These are phyloP conservation scores for Geotrichum bryndzae DNA, from an alignment of 1,139 yeast species.

Conservation along the genomic window DNA sequence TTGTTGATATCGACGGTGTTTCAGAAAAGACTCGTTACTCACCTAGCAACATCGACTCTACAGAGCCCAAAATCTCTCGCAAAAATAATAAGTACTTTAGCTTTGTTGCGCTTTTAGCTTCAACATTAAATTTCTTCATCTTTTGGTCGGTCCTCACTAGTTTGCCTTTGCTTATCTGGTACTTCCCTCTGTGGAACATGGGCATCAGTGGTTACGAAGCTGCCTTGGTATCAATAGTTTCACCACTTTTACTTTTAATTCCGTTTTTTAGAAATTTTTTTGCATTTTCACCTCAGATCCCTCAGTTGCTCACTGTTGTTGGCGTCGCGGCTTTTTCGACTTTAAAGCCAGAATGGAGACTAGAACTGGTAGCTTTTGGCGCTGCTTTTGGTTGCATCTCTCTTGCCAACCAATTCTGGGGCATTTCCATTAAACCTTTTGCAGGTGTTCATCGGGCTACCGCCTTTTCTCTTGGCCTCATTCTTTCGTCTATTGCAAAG, in stretches of 20 bases:
- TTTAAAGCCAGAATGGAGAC: slow-evolving; percentile 60
- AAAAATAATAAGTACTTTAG: slow-evolving; percentile 25
- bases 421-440: slow-evolving; percentile 43
- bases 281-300: slow-evolving; percentile 47
- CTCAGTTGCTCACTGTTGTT: slow-evolving; percentile 52
- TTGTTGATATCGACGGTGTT: slow-evolving; percentile 37
- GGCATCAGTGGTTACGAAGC: slow-evolving; percentile 94
- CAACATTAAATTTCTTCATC: slow-evolving; percentile 42
- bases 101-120: slow-evolving; percentile 27
- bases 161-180: slow-evolving; percentile 84
- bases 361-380: slow-evolving; percentile 63
- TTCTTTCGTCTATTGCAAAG: slow-evolving; percentile 67
- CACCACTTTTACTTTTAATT: slow-evolving; percentile 52
- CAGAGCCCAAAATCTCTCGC: slow-evolving; percentile 9
- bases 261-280: slow-evolving; percentile 46
- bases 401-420: slow-evolving; percentile 53
- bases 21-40: slow-evolving; percentile 25
- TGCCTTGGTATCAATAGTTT: slow-evolving; percentile 50
- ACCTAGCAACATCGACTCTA: neutral
- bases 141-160: slow-evolving; percentile 84
- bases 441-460: slow-evolving; percentile 49
- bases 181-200: slow-evolving; percentile 97
- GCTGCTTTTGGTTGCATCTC: slow-evolving; percentile 58
- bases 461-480: slow-evolving; percentile 66
- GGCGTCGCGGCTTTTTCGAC: slow-evolving; percentile 75